Conservation (phyloP, 2,329 filamentous ascomycete species). For the Sarocladium oryzae region DNA sequence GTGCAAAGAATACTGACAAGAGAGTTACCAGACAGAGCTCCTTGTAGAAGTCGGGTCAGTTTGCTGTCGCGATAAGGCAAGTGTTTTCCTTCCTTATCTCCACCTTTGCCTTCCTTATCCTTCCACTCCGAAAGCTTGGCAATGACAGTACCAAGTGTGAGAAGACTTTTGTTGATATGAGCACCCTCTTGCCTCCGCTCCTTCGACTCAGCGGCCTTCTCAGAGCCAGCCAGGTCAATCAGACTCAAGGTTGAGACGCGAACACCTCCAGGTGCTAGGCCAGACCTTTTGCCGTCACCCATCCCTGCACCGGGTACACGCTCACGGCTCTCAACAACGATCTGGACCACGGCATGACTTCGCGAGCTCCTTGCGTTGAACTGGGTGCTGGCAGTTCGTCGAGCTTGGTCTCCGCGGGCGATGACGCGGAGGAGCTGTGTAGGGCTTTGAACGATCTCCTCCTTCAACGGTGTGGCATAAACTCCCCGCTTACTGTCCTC, state of each 20-base stretch:
- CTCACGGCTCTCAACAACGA: slow-evolving; percentile 94
- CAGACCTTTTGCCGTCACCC: slow-evolving; percentile 52
- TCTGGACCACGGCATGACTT: slow-evolving; percentile 97
- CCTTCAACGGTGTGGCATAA: slow-evolving; percentile 91
- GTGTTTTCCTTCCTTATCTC: slow-evolving; percentile 83
- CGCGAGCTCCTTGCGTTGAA: slow-evolving; percentile 96
- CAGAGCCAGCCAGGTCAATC: slow-evolving; percentile 93
- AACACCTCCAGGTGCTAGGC: slow-evolving; percentile 76
- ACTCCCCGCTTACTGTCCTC: slow-evolving; percentile 96
- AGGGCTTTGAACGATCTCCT: slow-evolving; percentile 97
- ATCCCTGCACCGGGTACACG: slow-evolving; percentile 54
- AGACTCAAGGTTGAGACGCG: slow-evolving; percentile 90
- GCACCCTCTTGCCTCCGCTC: slow-evolving; percentile 90
- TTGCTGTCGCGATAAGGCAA: slow-evolving; percentile 97
- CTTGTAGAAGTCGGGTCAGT: slow-evolving; percentile 84
- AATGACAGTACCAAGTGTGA: slow-evolving; percentile 93
- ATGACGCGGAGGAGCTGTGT: slow-evolving; percentile 94
- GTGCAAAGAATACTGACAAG: slow-evolving; percentile 97
- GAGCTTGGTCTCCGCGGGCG: slow-evolving; percentile 83
- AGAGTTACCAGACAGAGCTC: slow-evolving; percentile 85
- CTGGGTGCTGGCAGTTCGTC: slow-evolving; percentile 88
- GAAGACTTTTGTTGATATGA: slow-evolving; percentile 96
- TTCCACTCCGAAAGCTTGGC: slow-evolving; percentile 85
- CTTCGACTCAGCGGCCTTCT: slow-evolving; percentile 91
- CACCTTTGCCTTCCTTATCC: slow-evolving; percentile 66